Evolutionary conservation across 2,329 filamentous ascomycete species (phyloP).

Genomic region (Xylariaceae sp.): DNA sequence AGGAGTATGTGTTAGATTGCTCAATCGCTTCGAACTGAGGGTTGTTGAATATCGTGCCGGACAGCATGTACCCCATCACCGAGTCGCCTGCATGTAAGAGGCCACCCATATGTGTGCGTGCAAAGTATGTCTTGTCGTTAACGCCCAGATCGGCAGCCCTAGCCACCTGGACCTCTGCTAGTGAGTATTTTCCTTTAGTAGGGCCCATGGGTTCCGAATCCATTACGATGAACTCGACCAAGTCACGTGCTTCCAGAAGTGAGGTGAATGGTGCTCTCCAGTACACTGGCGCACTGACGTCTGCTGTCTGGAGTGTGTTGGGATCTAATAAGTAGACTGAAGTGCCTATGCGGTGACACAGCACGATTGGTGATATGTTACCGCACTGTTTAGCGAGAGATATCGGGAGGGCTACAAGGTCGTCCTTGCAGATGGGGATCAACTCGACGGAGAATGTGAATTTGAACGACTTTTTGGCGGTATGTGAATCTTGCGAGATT

Average conservation of each 20-base stretch:
- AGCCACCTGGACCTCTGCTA: constrained; percentile 86
- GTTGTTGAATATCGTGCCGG: constrained; percentile 52
- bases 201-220: constrained; percentile 81
- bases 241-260: constrained; percentile 77
- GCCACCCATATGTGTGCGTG: constrained; percentile 83
- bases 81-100: constrained; percentile 87
- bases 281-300: constrained; percentile 78
- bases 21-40: constrained; percentile 59
- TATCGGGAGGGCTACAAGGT: constrained; percentile 88
- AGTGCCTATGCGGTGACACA: constrained; percentile 88
- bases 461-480: constrained; percentile 87
- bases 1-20: constrained; percentile 69
- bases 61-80: constrained; percentile 89
- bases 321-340: constrained; percentile 88
- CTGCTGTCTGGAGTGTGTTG: constrained; percentile 84
- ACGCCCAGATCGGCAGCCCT: constrained; percentile 80
- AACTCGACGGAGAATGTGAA: constrained; percentile 88
- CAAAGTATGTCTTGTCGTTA: constrained; percentile 87
- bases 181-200: constrained; percentile 75
- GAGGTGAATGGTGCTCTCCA: constrained; percentile 87
- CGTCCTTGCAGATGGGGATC: constrained; percentile 95
- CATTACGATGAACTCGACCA: constrained; percentile 91
- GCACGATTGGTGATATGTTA: constrained; percentile 80
- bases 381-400: constrained; percentile 83
- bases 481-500: constrained; percentile 91